phyloP scores from a whole-genome alignment of 2,329 filamentous ascomycete genomes.

The Cryphonectria parasitica region DNA sequence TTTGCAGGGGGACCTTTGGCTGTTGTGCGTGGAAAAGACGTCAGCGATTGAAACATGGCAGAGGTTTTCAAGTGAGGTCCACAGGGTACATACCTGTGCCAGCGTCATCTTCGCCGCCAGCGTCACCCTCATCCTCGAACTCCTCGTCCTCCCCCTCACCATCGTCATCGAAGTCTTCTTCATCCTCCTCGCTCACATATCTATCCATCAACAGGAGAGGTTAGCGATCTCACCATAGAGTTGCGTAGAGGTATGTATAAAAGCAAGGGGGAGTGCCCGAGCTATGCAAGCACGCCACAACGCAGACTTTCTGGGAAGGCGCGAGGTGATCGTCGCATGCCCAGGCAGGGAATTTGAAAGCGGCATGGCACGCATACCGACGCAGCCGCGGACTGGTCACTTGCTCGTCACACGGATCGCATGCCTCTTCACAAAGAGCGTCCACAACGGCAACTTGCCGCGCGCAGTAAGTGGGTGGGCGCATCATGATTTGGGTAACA shows the following conservation, averaged over 20 bases:
- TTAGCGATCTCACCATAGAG: background rate
- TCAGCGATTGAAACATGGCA: background rate
- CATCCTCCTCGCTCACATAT: conserved; percentile 44
- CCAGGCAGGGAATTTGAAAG: background rate
- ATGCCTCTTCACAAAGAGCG: background rate
- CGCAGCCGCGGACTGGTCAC: background rate
- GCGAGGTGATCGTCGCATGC: background rate
- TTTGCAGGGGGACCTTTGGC: conserved; percentile 52
- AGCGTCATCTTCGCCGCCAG: conserved; percentile 36
- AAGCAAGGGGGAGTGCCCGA: background rate
- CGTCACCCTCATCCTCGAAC: conserved; percentile 42
- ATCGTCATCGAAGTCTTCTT: conserved; percentile 45
- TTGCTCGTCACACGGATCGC: conserved; percentile 5
- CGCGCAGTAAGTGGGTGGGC: conserved; percentile 9
- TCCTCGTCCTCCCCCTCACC: conserved; percentile 47
- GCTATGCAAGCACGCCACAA: background rate
- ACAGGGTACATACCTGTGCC: conserved; percentile 40
- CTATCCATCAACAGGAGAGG: conserved; percentile 1
- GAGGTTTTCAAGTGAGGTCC: background rate
- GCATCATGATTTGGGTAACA: conserved; percentile 21
- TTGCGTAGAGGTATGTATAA: background rate
- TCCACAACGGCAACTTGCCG: background rate
- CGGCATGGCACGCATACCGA: background rate
- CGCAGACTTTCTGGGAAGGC: background rate
- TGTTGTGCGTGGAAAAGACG: conserved; percentile 26